Evolutionary conservation across 1,284 basidiomycete genomes (phyloP), one percentile per base, ranked within the genome.

Genomic region (Cerioporus squamosus): DNA sequence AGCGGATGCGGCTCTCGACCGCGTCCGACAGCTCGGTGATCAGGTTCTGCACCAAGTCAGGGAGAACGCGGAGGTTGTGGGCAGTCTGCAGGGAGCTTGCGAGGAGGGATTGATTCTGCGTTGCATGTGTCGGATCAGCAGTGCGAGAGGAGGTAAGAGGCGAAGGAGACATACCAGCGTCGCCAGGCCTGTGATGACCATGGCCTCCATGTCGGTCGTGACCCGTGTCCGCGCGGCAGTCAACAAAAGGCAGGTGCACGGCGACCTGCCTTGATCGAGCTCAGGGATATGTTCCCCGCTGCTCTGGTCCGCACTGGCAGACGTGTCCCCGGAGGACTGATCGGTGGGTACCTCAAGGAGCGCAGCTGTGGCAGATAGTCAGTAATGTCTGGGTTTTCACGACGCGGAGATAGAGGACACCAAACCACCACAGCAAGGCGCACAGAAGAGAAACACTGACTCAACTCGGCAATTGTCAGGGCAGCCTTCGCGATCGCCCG

Each of bases 41-140:
- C 0, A 98, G 83, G 57, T 87, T 87, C 58, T 90, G 85, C 1
- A 98, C 93, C 2, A 98, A 83, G 20, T 87, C 81, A 0, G 95
- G 92, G 3, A 98, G 80, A 7, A 94, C 86, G 23, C 90, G 83
- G 7, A 99, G 84, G 71, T 98, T 98, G 75, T 94, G 92, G 2
- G 96, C 95, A 0, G 95, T 97, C 79, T 98, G 97, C 8, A 98
- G 81, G 0, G 94, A 93, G 2, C 93, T 94, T 0, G 94, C 93
- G 1, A 99, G 82, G 23, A 97, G 77, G 1, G 94, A 87, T 74
- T 94, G 94, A 67, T 97, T 92, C 93, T 96, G 44, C 38, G 20
- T 6, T 6, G 17, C 24, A 20, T 15, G 14, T 3, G 33, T 18
- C 33, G 26, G 18, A 2, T 2, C 2, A 40, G 24, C n/a, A 12